phyloP scores from a whole-genome alignment of 1,284 basidiomycete species.

The Cryptococcus maquisensis region DNA sequence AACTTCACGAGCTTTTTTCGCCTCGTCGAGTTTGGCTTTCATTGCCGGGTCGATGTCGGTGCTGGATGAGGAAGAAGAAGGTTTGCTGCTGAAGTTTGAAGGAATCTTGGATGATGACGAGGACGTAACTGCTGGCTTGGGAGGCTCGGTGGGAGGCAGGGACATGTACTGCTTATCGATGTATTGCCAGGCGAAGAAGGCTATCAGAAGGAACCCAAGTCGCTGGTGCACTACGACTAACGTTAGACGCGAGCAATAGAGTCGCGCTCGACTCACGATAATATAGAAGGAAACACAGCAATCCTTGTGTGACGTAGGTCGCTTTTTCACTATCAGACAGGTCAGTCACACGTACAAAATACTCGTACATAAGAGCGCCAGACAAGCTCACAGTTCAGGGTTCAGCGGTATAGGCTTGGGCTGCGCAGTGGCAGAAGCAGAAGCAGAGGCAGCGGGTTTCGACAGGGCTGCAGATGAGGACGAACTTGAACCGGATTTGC shows the following conservation, averaged over 20 bases:
- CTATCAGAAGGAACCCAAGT: slow-evolving; percentile 19
- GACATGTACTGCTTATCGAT: slow-evolving; percentile 5
- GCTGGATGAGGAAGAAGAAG: neutral
- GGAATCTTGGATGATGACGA: neutral
- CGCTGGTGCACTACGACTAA: slow-evolving; percentile 15
- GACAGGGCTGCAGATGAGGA: neutral
- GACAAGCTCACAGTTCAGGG: slow-evolving; percentile 20
- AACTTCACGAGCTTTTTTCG: neutral
- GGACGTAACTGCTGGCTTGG: neutral
- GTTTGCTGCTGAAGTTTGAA: neutral
- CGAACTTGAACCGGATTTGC: neutral
- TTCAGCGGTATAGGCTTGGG: slow-evolving; percentile 6
- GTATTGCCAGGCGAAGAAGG: slow-evolving; percentile 20
- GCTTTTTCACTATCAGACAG: slow-evolving; percentile 22
- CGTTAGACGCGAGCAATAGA: neutral
- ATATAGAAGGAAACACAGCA: slow-evolving; percentile 25
- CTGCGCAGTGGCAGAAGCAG: neutral
- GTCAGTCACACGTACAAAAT: slow-evolving; percentile 1
- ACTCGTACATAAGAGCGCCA: neutral
- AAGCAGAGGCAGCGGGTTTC: neutral
- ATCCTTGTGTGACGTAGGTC: slow-evolving; percentile 21
- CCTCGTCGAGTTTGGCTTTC: slow-evolving; percentile 1
- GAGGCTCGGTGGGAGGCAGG: neutral
- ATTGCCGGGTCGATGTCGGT: neutral
- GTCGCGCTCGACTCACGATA: slow-evolving; percentile 13